Base-by-base conservation (phyloP, 2,329 filamentous ascomycete species). In the Thermothelomyces thermophilus region DNA sequence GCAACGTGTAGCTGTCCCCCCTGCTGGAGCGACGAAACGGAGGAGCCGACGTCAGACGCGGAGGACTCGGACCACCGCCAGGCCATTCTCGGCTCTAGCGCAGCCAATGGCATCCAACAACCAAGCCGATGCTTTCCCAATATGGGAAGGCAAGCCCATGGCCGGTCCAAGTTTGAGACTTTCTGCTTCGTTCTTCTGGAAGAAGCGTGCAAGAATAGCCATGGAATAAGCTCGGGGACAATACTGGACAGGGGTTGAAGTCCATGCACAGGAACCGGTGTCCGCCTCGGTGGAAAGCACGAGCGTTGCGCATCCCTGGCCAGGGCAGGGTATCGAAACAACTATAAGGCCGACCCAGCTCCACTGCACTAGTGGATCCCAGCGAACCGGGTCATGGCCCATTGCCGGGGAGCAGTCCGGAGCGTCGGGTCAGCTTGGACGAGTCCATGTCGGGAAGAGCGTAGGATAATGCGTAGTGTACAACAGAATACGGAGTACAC, bases 111-210 rank as follows among this genome's bases (percentile, higher is more conserved):
- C 22, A 39, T 7, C 16, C 3, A 14, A 11, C n/a, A 5, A 30
- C 34, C 3, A 13, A 10, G 34, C 16, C 20, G 43, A 8, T 16
- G 24, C 11, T 20, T 46, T 22, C 43, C 43, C 10, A 20, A 46
- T 16, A 5, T 16, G 43, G 43, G 22, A 46, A 46, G 24, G 34
- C 33, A 46, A 10, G n/a, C 13, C 11, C 22, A 10, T 19, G 24
- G 24, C 7, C 19, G 24, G 10, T 5, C 24, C 3, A 9, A 13
- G 20, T n/a, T 9, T 17, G 17, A 17, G 42, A 19, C 24, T 22
- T 37, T 46, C 43, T 37, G 34, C n/a, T 17, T 28, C 19, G 34
- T 7, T n/a, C 33, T 45, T 45, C 42, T 45, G 42, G 42, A 45
- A 45, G 34, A n/a, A n/a, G n/a, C n/a, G n/a, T n/a, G n/a, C n/a